Evolutionary conservation across 768 basidiomycete species (phyloP), one percentile per base, ranked within the genome.

Genomic region (Mycena floridula): DNA sequence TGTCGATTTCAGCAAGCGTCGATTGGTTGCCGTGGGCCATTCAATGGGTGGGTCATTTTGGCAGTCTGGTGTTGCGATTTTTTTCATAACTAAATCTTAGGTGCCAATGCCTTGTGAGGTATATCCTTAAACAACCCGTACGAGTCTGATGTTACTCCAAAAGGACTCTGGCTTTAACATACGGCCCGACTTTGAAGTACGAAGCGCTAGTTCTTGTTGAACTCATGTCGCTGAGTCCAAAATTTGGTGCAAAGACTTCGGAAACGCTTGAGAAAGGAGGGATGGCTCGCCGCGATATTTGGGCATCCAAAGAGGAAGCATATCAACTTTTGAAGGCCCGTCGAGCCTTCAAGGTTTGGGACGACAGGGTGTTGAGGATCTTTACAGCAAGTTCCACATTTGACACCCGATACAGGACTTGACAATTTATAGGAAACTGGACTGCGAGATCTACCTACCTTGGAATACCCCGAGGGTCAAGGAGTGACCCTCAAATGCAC

Each of bases 401-500:
- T 20, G 13, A 16, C 8, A 5, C 22, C 22, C n/a, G 8, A 4
- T 16, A 39, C 9, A 4, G n/a, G 23, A 8, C 20, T 25, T 45
- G 38, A 59, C 18, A 25, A 15, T 25, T 13, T 21, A 20, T 18
- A 78, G 76, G 63, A 72, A 52, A 52, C 65, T 35, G 72, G 70
- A 0, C 53, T 79, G 52, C 54, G 68, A 16, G 42, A 61, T 5
- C 54, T 74, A 12, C 73, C 74, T 4, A 73, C 69, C 0, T 45
- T 45, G 8, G 61, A 63, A 11, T 70, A 76, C 51, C 68, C 76
- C 1, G 64, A 71, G 41, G 58, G 64, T 44, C 59, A 66, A 36
- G 75, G 73, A 13, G 70, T 79, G 5, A 77, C 74, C 11, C 57
- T 77, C 12, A 73, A 66, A 48, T 78, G 76, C 49, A 64, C 61